Percentiles rank a stretch among this genome's conserved stretches.
phyloP scores from a whole-genome alignment of 2,329 filamentous ascomycete species.

The Trematosphaeria pertusa region DNA sequence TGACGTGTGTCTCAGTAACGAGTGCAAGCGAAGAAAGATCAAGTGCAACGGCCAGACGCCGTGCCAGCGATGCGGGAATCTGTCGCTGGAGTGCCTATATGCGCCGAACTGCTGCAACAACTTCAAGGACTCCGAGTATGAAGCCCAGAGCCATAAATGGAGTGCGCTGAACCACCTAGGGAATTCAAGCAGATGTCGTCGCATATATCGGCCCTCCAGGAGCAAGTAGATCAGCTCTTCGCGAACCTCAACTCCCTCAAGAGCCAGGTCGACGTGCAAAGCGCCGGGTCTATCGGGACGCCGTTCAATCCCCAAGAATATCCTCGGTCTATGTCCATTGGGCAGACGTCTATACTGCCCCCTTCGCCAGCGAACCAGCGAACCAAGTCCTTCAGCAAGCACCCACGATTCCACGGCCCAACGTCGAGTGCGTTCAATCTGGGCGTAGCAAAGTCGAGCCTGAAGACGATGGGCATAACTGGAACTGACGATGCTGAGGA shows the following conservation, averaged over 20 bases:
- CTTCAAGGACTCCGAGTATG: conserved; percentile 85
- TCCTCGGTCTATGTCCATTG: conserved; percentile 45
- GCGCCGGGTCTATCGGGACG: conserved; percentile 37
- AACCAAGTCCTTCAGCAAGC: conserved; percentile 49
- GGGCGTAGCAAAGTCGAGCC: conserved; percentile 83
- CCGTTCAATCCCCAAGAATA: conserved; percentile 41
- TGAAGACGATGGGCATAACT: conserved; percentile 88
- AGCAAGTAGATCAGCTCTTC: conserved; percentile 82
- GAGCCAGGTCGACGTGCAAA: conserved; percentile 49
- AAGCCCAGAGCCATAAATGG: background rate
- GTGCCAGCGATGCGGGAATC: conserved; percentile 70
- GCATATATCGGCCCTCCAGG: conserved; percentile 77
- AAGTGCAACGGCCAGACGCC: conserved; percentile 72
- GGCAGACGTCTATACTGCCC: conserved; percentile 42
- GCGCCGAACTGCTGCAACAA: conserved; percentile 75
- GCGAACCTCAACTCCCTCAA: conserved; percentile 74
- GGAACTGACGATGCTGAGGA: conserved; percentile 67
- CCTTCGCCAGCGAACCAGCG: conserved; percentile 48
- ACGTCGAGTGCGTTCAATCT: conserved; percentile 87
- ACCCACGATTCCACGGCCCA: conserved; percentile 78
- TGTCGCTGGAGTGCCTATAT: conserved; percentile 69
- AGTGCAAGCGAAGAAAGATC: conserved; percentile 72
- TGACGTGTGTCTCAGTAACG: no score
- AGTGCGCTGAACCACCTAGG: conserved; percentile 39
- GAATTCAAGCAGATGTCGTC: conserved; percentile 84